Base-by-base conservation (phyloP, 2,329 filamentous ascomycete genomes). In the Talaromyces pinophilus region DNA sequence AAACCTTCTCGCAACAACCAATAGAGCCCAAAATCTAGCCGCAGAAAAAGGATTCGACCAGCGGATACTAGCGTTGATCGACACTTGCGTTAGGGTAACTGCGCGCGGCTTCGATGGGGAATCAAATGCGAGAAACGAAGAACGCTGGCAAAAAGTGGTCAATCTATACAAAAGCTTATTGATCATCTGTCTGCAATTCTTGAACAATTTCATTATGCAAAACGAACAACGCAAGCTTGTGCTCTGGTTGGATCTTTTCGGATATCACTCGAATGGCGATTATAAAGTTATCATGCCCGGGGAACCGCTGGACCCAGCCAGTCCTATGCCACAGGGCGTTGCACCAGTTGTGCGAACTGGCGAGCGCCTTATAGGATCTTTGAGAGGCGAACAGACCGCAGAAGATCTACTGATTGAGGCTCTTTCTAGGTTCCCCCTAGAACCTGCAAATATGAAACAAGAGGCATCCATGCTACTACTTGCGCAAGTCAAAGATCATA, bases 211-310 rank as follows among this genome's bases (percentile, higher is more conserved):
- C 59, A 86, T 88, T 57, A 87, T 87, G 72, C 84, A 87, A 68
- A 90, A 90, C 70, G 87, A 90, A 75, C 83, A 87, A 67, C 80
- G 86, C 46, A 89, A 90, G 72, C 81, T 89, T 70, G 86, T 88
- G 71, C 81, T 90, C 2, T 90, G 87, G 87, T 77, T 89, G 44
- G 85, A 87, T 73, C 79, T 90, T 1, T 90, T 90, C 70, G 87
- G 88, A 62, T 85, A 85, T 68, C 82, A 85, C 61, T 80, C 79
- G 3, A 80, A 79, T 13, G 79, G 78, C 8, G 79, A 81, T 69
- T 78, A 80, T 17, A 81, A 80, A 68, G 79, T 80, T 59, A 81
- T 81, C 28, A 78, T 78, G 52, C 79, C 79, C 22, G 78, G 75
- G 63, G 78, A 80, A 42, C 78, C 80, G 7, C 70, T 81, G 59